A percentile compares a stretch with the other conserved stretches of the same genome.
Conservation (phyloP, 768 basidiomycete species). For the Clitopilus hobsonii region DNA sequence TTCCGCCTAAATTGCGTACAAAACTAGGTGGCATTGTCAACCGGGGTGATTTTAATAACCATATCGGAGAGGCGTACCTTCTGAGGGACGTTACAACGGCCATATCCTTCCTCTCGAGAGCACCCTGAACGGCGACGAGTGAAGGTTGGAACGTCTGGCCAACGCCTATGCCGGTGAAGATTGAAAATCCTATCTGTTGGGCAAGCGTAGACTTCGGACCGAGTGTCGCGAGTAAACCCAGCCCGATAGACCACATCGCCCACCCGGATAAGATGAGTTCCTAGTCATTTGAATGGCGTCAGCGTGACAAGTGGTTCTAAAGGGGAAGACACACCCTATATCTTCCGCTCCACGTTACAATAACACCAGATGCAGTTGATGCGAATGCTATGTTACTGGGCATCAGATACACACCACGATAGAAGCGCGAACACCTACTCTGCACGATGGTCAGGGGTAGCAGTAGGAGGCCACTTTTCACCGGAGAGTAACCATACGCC, state of each 20-base stretch:
- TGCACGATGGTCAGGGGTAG: slow-evolving; percentile 53
- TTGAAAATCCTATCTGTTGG: slow-evolving; percentile 14
- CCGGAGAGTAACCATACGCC: slow-evolving; percentile 48
- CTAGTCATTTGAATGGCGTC: not conserved
- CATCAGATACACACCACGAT: slow-evolving; percentile 10
- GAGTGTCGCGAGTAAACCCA: slow-evolving; percentile 14
- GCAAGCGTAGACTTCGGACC: slow-evolving; percentile 11
- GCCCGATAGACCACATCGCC: slow-evolving; percentile 17
- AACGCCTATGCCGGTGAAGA: slow-evolving; percentile 16
- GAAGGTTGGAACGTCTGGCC: slow-evolving; percentile 19
- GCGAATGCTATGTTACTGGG: slow-evolving; percentile 7
- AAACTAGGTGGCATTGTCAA: slow-evolving; percentile 7
- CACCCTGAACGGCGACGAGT: slow-evolving; percentile 16
- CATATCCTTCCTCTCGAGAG: slow-evolving; percentile 17
- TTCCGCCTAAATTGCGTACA: slow-evolving; percentile 17
- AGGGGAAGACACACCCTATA: slow-evolving; percentile 30
- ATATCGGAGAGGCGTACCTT: slow-evolving; percentile 4
- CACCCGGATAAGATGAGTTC: slow-evolving; percentile 16
- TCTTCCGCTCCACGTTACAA: slow-evolving; percentile 45
- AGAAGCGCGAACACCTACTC: slow-evolving; percentile 31
- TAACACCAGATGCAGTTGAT: slow-evolving; percentile 30
- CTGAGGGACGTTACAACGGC: slow-evolving; percentile 16
- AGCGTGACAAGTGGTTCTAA: not conserved
- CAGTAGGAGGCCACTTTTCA: slow-evolving; percentile 49
- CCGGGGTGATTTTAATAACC: not conserved